phyloP scores from a whole-genome alignment of 2,329 filamentous ascomycete genomes.

The Aspergillus pseudotamarii region DNA sequence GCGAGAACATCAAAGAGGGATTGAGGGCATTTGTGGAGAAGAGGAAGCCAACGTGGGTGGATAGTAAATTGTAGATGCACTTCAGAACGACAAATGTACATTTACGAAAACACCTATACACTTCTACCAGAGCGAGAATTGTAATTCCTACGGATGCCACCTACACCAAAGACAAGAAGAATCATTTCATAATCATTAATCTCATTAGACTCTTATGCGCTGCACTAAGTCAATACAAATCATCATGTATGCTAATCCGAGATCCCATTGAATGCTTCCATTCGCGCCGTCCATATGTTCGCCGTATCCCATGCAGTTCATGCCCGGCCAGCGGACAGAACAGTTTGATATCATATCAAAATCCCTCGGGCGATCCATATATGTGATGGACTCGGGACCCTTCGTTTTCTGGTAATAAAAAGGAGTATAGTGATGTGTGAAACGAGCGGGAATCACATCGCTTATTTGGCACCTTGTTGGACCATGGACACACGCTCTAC shows the following conservation, averaged over 20 bases:
- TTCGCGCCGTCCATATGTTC: constrained; percentile 33
- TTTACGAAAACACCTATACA: too few relatives aligned
- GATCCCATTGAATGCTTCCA: constrained; percentile 21
- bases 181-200: constrained; percentile 12
- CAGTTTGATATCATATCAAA: constrained; percentile 23
- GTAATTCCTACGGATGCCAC: background rate
- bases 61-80: constrained; percentile 39
- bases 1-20: constrained; percentile 75
- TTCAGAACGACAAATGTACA: background rate
- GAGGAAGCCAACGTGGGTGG: constrained; percentile 65
- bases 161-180: background rate
- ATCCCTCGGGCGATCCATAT: constrained; percentile 26
- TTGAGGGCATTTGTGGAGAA: constrained; percentile 76
- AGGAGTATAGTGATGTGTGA: constrained; percentile 13
- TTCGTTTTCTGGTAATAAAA: constrained; percentile 20
- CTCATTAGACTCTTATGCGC: constrained; percentile 22
- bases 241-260: constrained; percentile 21
- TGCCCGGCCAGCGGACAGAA: constrained; percentile 29
- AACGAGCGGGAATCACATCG: constrained; percentile 3
- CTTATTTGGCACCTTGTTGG: constrained; percentile 57
- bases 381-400: constrained; percentile 31
- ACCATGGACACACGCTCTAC: constrained; percentile 81
- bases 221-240: constrained; percentile 24
- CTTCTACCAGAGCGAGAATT: too few relatives aligned
- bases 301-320: constrained; percentile 34